These are phyloP conservation scores for Rickenella mellea DNA, from an alignment of 768 basidiomycete species.

Conservation along the genomic window DNA sequence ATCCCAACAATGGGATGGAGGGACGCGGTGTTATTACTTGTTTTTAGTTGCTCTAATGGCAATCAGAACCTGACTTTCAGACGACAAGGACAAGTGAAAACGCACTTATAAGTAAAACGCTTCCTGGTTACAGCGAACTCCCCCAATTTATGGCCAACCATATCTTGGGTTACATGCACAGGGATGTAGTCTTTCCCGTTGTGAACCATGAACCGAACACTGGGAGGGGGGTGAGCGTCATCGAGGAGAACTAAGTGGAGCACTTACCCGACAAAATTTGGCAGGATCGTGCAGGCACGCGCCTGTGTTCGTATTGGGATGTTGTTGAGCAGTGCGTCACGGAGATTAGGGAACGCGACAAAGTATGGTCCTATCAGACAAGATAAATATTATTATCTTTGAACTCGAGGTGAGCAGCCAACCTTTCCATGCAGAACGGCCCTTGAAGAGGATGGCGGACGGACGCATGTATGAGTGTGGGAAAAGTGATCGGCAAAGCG, in stretches of 20 bases:
- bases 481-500: not conserved
- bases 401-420: slow-evolving; percentile 5
- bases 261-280: slow-evolving; percentile 89
- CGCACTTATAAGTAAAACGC: slow-evolving; percentile 77
- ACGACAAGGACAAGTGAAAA: slow-evolving; percentile 11
- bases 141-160: slow-evolving; percentile 97
- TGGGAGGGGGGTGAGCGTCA: slow-evolving; percentile 17
- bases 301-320: slow-evolving; percentile 85
- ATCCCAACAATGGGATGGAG: no score
- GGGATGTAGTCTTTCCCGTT: slow-evolving; percentile 89
- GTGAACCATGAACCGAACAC: slow-evolving; percentile 85
- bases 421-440: slow-evolving; percentile 86
- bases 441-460: slow-evolving; percentile 48
- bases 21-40: no score
- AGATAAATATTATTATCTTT: not conserved
- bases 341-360: slow-evolving; percentile 83
- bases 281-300: slow-evolving; percentile 84
- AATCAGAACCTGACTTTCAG: no score
- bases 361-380: slow-evolving; percentile 75
- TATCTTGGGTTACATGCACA: slow-evolving; percentile 84
- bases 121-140: slow-evolving; percentile 91
- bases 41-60: no score
- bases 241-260: not conserved
- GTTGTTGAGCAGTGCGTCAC: slow-evolving; percentile 71
- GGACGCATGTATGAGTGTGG: slow-evolving; percentile 40